Base-by-base conservation (phyloP, 2,329 filamentous ascomycete species). In the Arthrobotrys sphaeroides region DNA sequence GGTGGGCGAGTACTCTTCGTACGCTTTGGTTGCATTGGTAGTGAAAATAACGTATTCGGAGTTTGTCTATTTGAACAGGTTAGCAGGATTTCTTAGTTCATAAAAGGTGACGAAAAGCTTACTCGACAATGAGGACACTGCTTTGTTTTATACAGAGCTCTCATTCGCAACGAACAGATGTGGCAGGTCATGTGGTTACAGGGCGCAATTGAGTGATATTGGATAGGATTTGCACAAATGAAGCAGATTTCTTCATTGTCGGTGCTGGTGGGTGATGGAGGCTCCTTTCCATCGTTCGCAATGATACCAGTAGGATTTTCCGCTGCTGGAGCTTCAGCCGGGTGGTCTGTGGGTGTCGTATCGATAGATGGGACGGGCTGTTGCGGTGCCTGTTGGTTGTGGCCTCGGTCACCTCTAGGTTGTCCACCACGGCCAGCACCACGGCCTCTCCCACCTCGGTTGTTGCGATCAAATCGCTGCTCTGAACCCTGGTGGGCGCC, bases 151-250 rank as follows among this genome's bases (percentile, higher is more conserved):
- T 98, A 99, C 47, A 99, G 85, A 0, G 94, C 95, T 79, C 95
- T 88, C 88, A 98, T 88, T 73, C 95, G 88, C 79, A 99, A 84
- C 7, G 93, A 90, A 83, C 95, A 99, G 78, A 98, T 97, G 84
- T 99, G 95, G 82, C 95, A 99, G 55, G 94, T 97, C 69, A 92
- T 88, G 84, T 99, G 95, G 83, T 97, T 98, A 84, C 95, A 99
- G 18, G 95, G 94, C 31, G 94, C 90, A 78, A 99, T 89, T 7
- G 94, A 91, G 79, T 92, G 90, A 84, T 98, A 93, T 55, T 91
- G 89, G 53, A 99, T 90, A 1, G 90, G 88, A 78, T 94, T 97
- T 68, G 95, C 94, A 83, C 95, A 99, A 81, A 99, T 99, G 83
- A 98, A 98, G 87, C 95, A 99, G 76, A 97, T 88, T 77, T 97